phyloP scores from a whole-genome alignment of 768 basidiomycete genomes.

The Sutorius australiensis region DNA sequence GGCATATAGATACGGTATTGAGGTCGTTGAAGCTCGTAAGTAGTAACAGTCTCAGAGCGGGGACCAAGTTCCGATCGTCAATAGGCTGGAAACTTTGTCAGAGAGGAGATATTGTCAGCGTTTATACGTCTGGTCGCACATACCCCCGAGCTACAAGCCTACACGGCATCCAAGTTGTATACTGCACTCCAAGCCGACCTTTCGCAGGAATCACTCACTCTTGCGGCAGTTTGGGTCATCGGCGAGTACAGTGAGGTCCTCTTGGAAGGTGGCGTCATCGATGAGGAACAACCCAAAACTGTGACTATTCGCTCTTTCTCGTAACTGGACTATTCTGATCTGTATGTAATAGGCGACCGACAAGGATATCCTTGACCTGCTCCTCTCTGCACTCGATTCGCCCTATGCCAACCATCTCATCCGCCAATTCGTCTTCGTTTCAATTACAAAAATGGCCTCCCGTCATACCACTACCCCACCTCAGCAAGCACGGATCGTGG shows the following conservation, averaged over 20 bases:
- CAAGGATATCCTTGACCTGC: conserved; percentile 78
- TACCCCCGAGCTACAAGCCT: conserved; percentile 94
- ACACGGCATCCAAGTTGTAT: conserved; percentile 90
- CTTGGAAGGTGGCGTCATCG: conserved; percentile 78
- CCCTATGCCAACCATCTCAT: conserved; percentile 91
- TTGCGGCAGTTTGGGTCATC: conserved; percentile 92
- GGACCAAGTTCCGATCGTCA: neutral
- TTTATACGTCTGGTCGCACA: conserved; percentile 96
- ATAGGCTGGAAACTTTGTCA: conserved; percentile 96
- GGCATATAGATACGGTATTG: conserved; percentile 98
- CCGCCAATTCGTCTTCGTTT: conserved; percentile 88
- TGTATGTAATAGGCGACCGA: conserved; percentile 57
- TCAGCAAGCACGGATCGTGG: conserved; percentile 77
- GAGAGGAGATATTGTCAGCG: conserved; percentile 91
- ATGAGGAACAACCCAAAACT: conserved; percentile 66
- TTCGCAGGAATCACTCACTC: conserved; percentile 92
- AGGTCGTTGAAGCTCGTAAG: conserved; percentile 86
- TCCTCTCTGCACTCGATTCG: conserved; percentile 84
- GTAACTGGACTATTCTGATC: neutral
- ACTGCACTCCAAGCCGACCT: conserved; percentile 84
- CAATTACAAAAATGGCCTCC: conserved; percentile 86
- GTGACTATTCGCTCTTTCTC: conserved; percentile 38
- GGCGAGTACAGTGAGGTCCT: conserved; percentile 95
- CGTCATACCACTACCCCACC: conserved; percentile 60
- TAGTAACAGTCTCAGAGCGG: conserved; percentile 1